These are phyloP conservation scores for Bothriochloa decipiens DNA, from an alignment of 176 grass and related monocot species.

Conservation along the genomic window DNA sequence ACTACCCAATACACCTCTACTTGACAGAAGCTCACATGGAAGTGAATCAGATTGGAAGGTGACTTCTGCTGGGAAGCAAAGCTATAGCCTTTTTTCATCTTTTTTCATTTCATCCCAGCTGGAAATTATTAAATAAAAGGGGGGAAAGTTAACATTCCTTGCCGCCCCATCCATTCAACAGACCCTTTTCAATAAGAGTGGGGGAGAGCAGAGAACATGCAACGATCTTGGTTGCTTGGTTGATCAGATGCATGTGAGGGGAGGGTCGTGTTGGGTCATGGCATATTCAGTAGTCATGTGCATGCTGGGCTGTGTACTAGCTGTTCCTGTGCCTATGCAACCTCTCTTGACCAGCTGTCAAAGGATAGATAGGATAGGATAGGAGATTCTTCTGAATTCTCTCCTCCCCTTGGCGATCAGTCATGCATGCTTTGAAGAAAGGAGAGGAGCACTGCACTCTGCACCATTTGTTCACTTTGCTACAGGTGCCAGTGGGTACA, in stretches of 20 bases:
- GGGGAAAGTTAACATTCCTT: slow-evolving; percentile 15
- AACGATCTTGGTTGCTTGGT: background rate
- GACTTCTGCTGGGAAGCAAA: slow-evolving; percentile 27
- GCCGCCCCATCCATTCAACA: slow-evolving; percentile 20
- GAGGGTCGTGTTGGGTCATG: slow-evolving; percentile 33
- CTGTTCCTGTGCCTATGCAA: slow-evolving; percentile 17
- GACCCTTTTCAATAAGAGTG: slow-evolving; percentile 9
- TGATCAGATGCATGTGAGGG: slow-evolving; percentile 41
- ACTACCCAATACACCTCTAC: background rate
- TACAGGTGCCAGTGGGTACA: slow-evolving; percentile 11
- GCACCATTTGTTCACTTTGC: slow-evolving; percentile 21
- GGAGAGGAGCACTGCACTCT: background rate
- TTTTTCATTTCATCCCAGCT: slow-evolving; percentile 9
- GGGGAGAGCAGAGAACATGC: slow-evolving; percentile 4
- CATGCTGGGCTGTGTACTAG: slow-evolving; percentile 28
- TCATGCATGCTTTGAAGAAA: slow-evolving; percentile 16
- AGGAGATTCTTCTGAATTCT: background rate
- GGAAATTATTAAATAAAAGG: background rate
- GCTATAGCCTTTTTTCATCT: slow-evolving; percentile 19
- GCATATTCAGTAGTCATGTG: slow-evolving; percentile 49
- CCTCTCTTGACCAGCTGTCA: slow-evolving; percentile 13
- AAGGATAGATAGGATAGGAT: no score
- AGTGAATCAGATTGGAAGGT: background rate
- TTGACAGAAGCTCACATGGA: background rate
- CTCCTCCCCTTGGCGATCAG: background rate